Evolutionary conservation across 2,329 filamentous ascomycete species (phyloP).

Genomic region (Aspergillus tubingensis): DNA sequence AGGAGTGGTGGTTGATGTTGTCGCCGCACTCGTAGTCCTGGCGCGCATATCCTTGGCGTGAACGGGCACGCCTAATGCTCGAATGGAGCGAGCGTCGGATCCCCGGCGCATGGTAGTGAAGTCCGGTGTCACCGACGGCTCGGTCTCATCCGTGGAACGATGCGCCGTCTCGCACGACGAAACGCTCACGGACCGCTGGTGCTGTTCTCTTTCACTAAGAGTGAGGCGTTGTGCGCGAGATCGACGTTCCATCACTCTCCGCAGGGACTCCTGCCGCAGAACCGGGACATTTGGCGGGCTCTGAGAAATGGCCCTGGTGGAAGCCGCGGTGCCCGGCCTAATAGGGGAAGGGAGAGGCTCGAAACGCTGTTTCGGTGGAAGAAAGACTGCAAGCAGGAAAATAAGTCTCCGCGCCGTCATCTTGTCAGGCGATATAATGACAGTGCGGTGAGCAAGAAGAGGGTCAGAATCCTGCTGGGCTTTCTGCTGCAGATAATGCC

Average conservation of each 20-base stretch:
- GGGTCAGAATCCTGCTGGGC: constrained; percentile 50
- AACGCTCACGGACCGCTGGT: constrained; percentile 46
- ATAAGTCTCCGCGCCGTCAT: constrained; percentile 61
- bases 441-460: constrained; percentile 55
- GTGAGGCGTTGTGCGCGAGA: constrained; percentile 50
- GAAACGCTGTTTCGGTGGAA: constrained; percentile 52
- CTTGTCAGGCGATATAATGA: constrained; percentile 60
- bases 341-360: constrained; percentile 42
- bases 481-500: constrained; percentile 54
- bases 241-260: constrained; percentile 56
- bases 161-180: constrained; percentile 47
- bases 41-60: constrained; percentile 47
- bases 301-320: constrained; percentile 53
- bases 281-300: constrained; percentile 55
- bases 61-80: constrained; percentile 47
- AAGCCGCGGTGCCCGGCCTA: constrained; percentile 46
- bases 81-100: constrained; percentile 48
- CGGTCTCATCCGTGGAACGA: constrained; percentile 36
- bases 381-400: constrained; percentile 60
- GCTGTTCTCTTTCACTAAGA: constrained; percentile 35
- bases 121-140: constrained; percentile 27
- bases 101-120: constrained; percentile 36
- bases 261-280: constrained; percentile 55
- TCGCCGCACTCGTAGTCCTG: constrained; percentile 52
- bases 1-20: constrained; percentile 55